Base-by-base conservation (phyloP, 129 eudicot species). In the Flaveria brownii region DNA sequence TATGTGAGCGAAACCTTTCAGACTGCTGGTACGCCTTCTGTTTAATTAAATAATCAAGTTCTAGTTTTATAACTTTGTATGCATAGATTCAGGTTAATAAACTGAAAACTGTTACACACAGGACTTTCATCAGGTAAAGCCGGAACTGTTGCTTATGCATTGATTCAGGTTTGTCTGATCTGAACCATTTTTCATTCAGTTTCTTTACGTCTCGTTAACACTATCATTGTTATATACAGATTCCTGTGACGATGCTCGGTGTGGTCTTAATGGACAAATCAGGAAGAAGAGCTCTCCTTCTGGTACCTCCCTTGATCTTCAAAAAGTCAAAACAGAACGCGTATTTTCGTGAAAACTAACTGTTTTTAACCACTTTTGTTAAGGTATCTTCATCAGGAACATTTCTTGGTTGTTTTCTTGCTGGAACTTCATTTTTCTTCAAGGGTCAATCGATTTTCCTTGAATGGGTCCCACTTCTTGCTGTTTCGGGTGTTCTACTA, bases 401-500 rank as follows among this genome's bases (percentile, higher is more conserved):
- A 46, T 89, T 77, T 73, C 73, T 92, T 3, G 97, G 97, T 2
- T 87, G 96, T 78, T 82, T 89, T 45, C 46, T 92, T 49, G 71
- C 88, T 49, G 96, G 87, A 41, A 77, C 91, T 62, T 86, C 92
- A 22, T 91, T 91, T 77, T 86, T 85, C 57, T 80, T 89, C 64
- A 87, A 89, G 92, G 97, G 89, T 39, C 73, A 79, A 71, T 71
- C 59, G 56, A 61, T 90, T 16, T 70, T 86, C n/a, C 84, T 85
- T 39, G 90, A 80, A 52, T 90, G 87, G 88, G 92, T 90, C 62
- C 98, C 98, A 12, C 18, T 81, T 45, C 83, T 93, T 33, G 98
- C 96, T 1, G 95, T 91, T 65, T 85, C 96, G 71, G 98, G 98
- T 2, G 87, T 93, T 49, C 78, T 93, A 81, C 89, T 87, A 82